phyloP scores from a whole-genome alignment of 768 basidiomycete genomes.

The Fomitopsis serialis region DNA sequence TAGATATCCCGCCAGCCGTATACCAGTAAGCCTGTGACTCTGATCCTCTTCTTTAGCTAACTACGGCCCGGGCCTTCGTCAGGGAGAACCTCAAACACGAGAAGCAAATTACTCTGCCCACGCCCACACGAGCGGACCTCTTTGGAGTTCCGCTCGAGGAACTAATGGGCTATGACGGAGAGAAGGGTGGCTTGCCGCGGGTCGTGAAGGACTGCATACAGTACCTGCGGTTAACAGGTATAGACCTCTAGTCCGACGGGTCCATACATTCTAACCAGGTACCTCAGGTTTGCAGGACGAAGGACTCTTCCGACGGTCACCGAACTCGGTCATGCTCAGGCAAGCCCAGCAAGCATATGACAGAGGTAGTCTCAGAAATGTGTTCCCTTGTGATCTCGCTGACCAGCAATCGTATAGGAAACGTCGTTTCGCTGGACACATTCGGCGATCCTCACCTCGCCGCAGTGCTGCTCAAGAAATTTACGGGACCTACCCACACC shows the following conservation, averaged over 20 bases:
- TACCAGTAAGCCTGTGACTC: constrained; percentile 55
- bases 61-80: constrained; percentile 1
- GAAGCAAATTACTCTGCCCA: constrained; percentile 59
- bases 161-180: constrained; percentile 78
- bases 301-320: constrained; percentile 81
- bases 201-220: constrained; percentile 73
- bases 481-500: constrained; percentile 79
- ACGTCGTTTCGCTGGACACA: constrained; percentile 71
- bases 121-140: constrained; percentile 51
- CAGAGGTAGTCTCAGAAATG: constrained; percentile 41
- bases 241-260: neutral
- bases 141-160: constrained; percentile 83
- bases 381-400: neutral
- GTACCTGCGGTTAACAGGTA: constrained; percentile 59
- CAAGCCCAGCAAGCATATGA: constrained; percentile 84
- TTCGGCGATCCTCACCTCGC: constrained; percentile 78
- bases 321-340: constrained; percentile 60
- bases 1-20: constrained; percentile 78
- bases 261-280: neutral
- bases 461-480: constrained; percentile 84
- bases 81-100: constrained; percentile 83
- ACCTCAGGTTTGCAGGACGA: constrained; percentile 55
- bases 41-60: neutral
- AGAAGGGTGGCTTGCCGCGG: constrained; percentile 77
- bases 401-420: constrained; percentile 35